Base-by-base conservation (phyloP, 148 eudicot species). In the Diospyros lotus region DNA sequence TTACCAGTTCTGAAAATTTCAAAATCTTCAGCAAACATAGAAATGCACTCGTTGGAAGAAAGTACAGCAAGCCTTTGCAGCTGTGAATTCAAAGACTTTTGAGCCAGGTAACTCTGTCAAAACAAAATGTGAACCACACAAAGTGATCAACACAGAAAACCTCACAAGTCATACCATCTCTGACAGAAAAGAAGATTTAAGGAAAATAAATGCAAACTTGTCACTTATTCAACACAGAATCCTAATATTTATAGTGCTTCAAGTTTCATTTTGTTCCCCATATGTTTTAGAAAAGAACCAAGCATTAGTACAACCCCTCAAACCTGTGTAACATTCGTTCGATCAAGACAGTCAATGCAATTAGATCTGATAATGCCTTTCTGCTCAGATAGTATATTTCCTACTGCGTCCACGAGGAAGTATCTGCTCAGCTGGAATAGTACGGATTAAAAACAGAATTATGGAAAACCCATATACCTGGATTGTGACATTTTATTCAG, bases 271-370 rank as follows among this genome's bases (percentile, higher is more conserved):
- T 58, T 4, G 15, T 70, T 53, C 8, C 17, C 51, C n/a, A 15
- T 17, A 59, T 55, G 14, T 41, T 59, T 43, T 10, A 14, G 44
- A 44, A 66, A 59, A 66, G 18, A 38, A 41, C 44, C 9, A 50
- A 52, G 15, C 2, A 60, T 28, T 38, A 50, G 15, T 39, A 51
- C 58, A 79, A 62, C 59, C 58, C 74, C 73, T 79, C 84, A 79
- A 73, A 95, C 97, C 97, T 95, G 98, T 44, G 97, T 90, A 75
- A 95, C 98, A 86, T 92, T 95, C 65, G 98, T 95, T 72, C 98
- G 87, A 82, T 95, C 98, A 73, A 95, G 97, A 81, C 98, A 95
- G 77, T 95, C 98, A 59, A 95, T 92, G 84, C 98, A 95, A 80
- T 95, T 95, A 15, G 96, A 89, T 81, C 98, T 89, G 68, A 95